Base-by-base conservation (phyloP, 768 basidiomycete genomes). In the Lentinula sp. region DNA sequence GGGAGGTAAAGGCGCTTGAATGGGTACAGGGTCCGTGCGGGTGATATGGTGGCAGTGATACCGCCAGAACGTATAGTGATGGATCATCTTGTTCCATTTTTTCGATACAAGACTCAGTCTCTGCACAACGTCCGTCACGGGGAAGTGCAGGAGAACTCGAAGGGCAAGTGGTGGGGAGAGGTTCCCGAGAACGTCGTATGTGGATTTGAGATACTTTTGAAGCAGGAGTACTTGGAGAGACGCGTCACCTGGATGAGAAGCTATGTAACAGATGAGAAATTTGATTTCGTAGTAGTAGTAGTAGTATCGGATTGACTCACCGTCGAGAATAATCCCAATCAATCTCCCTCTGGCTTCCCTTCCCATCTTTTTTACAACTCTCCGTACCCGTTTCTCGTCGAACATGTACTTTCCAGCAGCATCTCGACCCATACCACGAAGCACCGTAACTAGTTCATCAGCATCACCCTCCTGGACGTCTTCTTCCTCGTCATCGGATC, bases 201-300 rank as follows among this genome's bases (percentile, higher is more conserved):
- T 89, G 11, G 89, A 89, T 65, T 81, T 84, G 39, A 83, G 81
- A 65, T 96, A 95, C 71, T 93, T 92, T 71, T 94, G 84, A 16
- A 96, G 81, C 2, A 92, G 83, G 1, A 89, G 79, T 48, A 95
- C 92, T 70, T 94, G 93, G 5, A 91, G 78, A 10, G 83, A 84
- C 35, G 95, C 90, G 66, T 95, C 93, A 35, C 91, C 91, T 0
- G 93, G 93, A 64, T 91, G 78, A 71, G 88, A 85, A 10, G 88
- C 89, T 89, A 63, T 31, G 63, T 60, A 9, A 51, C 48, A 56
- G 21, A 32, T 58, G 45, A 40, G 62, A 46, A 5, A 18, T 53
- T 48, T 18, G 57, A 11, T 42, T 51, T 1, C n/a, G 45, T 31
- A 62, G 53, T 13, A 6, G 45, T 31, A 62, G 53, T 13, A 6